Evolutionary conservation across 2,329 filamentous ascomycete species (phyloP).

Genomic region (Pseudocercospora pini-densiflorae): DNA sequence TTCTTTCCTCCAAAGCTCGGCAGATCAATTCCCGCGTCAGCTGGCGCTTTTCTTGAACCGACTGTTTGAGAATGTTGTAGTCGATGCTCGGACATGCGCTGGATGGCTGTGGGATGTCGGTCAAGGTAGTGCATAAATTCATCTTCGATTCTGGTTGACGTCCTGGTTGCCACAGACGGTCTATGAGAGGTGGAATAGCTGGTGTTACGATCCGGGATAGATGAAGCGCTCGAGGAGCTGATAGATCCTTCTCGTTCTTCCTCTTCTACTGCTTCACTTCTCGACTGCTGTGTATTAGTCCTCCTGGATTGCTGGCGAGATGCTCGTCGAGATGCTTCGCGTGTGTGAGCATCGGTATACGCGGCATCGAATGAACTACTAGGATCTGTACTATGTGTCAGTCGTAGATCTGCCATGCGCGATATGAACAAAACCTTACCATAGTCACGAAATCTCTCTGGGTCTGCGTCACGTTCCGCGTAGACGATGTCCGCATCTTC

Average conservation of each 20-base stretch:
- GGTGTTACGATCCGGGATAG: constrained; percentile 33
- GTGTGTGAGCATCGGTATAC: constrained; percentile 1
- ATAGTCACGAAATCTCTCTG: constrained; percentile 39
- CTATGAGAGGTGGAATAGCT: constrained; percentile 4
- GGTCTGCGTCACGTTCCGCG: constrained; percentile 61
- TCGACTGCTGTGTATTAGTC: constrained; percentile 34
- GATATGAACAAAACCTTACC: neutral
- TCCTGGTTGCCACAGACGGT: constrained; percentile 19
- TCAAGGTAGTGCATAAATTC: constrained; percentile 56
- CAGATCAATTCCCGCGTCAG: constrained; percentile 46
- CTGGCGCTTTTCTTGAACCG: constrained; percentile 49
- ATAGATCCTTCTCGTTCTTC: constrained; percentile 52
- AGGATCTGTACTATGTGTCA: constrained; percentile 4
- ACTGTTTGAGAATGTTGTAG: constrained; percentile 75
- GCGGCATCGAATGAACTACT: constrained; percentile 1
- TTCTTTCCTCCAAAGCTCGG: constrained; percentile 26
- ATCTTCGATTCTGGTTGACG: constrained; percentile 49
- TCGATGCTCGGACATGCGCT: constrained; percentile 65
- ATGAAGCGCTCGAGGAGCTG: constrained; percentile 34
- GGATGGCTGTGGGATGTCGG: constrained; percentile 69
- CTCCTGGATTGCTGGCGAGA: neutral
- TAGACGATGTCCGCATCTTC: constrained; percentile 60
- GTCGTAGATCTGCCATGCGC: neutral
- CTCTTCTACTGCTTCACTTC: constrained; percentile 57
- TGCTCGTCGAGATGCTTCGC: neutral